Percentiles rank a stretch among this genome's conserved stretches.
phyloP scores from a whole-genome alignment of 2,329 filamentous ascomycete species.

The Xylariaceae sp. region DNA sequence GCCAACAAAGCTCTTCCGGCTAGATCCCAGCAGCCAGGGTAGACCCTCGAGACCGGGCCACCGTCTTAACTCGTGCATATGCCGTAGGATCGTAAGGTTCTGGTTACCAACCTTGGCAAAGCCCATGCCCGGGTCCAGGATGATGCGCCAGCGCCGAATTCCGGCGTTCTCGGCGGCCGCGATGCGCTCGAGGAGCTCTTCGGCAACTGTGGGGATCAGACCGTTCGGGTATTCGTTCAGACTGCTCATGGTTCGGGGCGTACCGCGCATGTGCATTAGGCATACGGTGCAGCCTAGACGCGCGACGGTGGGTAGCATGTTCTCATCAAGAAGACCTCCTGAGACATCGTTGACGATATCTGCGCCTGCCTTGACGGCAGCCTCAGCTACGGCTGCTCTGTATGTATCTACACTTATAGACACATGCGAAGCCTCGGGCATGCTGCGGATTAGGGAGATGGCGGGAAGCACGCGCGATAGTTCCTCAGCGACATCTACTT shows the following conservation, averaged over 20 bases:
- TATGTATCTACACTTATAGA: constrained; percentile 91
- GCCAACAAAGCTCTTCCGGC: constrained; percentile 86
- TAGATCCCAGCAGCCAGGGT: constrained; percentile 86
- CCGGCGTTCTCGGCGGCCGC: constrained; percentile 72
- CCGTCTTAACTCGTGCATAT: constrained; percentile 57
- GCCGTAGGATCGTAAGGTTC: constrained; percentile 73
- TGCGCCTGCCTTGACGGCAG: constrained; percentile 71
- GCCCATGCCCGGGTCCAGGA: constrained; percentile 88
- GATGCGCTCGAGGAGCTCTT: constrained; percentile 66
- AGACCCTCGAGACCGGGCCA: constrained; percentile 62
- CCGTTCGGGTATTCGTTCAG: constrained; percentile 58
- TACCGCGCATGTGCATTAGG: constrained; percentile 93
- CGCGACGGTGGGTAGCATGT: constrained; percentile 79
- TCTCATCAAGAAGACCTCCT: constrained; percentile 68
- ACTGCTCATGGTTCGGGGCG: constrained; percentile 71
- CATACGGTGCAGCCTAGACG: constrained; percentile 70
- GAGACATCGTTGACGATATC: constrained; percentile 95
- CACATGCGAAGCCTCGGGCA: constrained; percentile 57
- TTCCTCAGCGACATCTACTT: constrained; percentile 70
- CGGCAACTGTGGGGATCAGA: constrained; percentile 38
- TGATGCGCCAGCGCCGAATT: constrained; percentile 85
- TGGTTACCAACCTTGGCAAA: constrained; percentile 82
- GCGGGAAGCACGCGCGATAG: constrained; percentile 70
- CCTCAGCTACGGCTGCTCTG: constrained; percentile 73
- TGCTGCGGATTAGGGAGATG: constrained; percentile 65